Percentiles rank a stretch among this genome's conserved stretches.
Evolutionary conservation across 1,139 yeast species (phyloP).

Genomic region (Kluyveromyces sp.): DNA sequence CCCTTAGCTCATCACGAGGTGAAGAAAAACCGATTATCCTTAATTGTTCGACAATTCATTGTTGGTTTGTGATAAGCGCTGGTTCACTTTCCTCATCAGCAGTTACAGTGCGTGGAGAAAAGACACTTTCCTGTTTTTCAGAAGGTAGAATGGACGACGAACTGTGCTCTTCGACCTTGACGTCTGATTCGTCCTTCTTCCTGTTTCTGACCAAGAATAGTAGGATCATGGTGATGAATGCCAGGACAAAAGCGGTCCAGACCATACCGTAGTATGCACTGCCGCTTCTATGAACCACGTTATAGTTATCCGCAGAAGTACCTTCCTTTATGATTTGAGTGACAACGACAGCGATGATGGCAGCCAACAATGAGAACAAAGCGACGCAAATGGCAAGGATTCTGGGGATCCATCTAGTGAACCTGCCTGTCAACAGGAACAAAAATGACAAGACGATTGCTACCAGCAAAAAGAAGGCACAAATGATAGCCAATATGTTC

Average conservation of each 20-base stretch:
- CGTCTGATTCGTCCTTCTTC: slow-evolving; percentile 5
- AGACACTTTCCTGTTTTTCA: slow-evolving; percentile 6
- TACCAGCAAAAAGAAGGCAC: slow-evolving; percentile 19
- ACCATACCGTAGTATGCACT: slow-evolving; percentile 24
- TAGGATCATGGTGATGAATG: slow-evolving; percentile 19
- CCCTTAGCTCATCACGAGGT: too few species aligned
- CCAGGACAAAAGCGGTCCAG: slow-evolving; percentile 28
- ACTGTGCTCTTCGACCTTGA: slow-evolving; percentile 1
- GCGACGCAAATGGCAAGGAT: slow-evolving; percentile 14
- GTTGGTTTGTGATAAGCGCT: not conserved
- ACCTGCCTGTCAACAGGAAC: slow-evolving; percentile 4
- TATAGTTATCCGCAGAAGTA: slow-evolving; percentile 27
- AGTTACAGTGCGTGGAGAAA: not conserved
- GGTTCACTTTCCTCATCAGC: not conserved
- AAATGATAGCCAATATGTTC: slow-evolving; percentile 23
- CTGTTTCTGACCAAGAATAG: slow-evolving; percentile 10
- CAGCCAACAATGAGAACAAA: slow-evolving; percentile 24
- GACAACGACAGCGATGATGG: slow-evolving; percentile 18
- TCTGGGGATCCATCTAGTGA: slow-evolving; percentile 9
- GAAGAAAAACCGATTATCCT: too few species aligned
- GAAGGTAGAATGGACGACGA: slow-evolving; percentile 3
- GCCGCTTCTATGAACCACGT: slow-evolving; percentile 24
- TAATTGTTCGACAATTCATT: too few species aligned
- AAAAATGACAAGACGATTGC: slow-evolving; percentile 8
- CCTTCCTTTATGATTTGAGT: slow-evolving; percentile 31